Evolutionary conservation across 148 eudicot species (phyloP), one percentile per base, ranked within the genome.

Genomic region (Agrostemma githago): DNA sequence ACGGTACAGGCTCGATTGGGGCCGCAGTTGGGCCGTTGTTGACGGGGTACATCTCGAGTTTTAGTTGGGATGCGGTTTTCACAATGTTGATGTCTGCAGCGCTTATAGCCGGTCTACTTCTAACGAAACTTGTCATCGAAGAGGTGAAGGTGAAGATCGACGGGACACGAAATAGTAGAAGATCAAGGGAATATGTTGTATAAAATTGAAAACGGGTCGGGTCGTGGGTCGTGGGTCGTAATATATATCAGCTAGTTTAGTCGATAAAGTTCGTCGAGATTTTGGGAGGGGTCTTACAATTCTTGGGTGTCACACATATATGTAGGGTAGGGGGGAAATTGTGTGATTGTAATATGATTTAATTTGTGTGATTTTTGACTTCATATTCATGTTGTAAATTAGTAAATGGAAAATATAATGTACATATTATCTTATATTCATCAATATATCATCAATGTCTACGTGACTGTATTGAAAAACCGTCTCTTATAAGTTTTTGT

Each of bases 1-100:
- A 94, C 51, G 98, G 98, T n/a, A 94, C 98, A 0, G 98, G 98
- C 69, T 94, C 98, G 0, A 82, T 94, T 26, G 98, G 98, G 8
- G 98, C 98, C 4, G 98, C 98, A 12, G 80, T 94, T 6, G 98
- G 98, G 8, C 98, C 98, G 1, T 74, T 94, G 76, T 74, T 94
- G 2, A 94, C 97, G 0, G 96, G 97, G 4, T 94, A 94, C 54
- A 83, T 94, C 56, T 94, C 98, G 11, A 78, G 82, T 37, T 62
- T 42, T 0, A 91, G 98, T 78, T 94, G 98, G 98, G 87, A 51
- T 56, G 89, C 86, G 0, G 98, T 94, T 42, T 94, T 94, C 70
- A 83, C 84, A 41, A 94, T 94, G 98, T 70, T 94, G 62, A 94
- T 94, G 98, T 87, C 79, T 2, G 85, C 98, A 0, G 93, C 96